Conservation (phyloP, 208 protist genomes). For the Trypanosoma grayi region DNA sequence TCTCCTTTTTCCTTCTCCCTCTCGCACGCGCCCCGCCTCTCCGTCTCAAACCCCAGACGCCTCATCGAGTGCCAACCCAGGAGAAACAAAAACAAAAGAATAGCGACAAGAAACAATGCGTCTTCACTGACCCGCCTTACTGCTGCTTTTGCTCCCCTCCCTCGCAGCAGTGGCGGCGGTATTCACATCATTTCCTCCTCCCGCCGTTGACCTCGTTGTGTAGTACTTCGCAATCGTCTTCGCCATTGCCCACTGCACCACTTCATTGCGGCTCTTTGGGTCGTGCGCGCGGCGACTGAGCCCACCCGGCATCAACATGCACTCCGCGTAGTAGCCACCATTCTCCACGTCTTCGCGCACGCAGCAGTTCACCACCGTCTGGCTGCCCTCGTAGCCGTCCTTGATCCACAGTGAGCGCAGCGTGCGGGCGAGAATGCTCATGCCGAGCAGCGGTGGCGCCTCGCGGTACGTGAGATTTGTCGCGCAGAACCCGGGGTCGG, state of each 20-base stretch:
- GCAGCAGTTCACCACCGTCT: conserved; percentile 74
- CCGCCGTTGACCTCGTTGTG: conserved; percentile 15
- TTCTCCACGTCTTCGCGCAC: conserved; percentile 58
- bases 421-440: conserved; percentile 41
- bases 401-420: conserved; percentile 73
- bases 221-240: conserved; percentile 86
- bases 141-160: neutral
- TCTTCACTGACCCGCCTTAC: neutral
- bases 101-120: too few species aligned
- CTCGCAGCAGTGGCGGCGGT: neutral
- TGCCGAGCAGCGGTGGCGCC: conserved; percentile 40
- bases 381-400: conserved; percentile 68
- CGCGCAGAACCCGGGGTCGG: conserved; percentile 69
- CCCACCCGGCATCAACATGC: conserved; percentile 57
- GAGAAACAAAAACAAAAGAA: too few species aligned
- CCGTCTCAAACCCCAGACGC: too few species aligned
- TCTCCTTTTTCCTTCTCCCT: too few species aligned
- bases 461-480: conserved; percentile 40
- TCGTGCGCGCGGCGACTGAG: conserved; percentile 64
- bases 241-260: conserved; percentile 77
- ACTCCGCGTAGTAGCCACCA: conserved; percentile 78
- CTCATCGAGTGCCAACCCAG: too few species aligned
- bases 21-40: too few species aligned
- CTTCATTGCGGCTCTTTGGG: conserved; percentile 47
- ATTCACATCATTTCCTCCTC: conserved; percentile 2